Conservation (phyloP, 2,329 filamentous ascomycete genomes). For the Claviceps africana region DNA sequence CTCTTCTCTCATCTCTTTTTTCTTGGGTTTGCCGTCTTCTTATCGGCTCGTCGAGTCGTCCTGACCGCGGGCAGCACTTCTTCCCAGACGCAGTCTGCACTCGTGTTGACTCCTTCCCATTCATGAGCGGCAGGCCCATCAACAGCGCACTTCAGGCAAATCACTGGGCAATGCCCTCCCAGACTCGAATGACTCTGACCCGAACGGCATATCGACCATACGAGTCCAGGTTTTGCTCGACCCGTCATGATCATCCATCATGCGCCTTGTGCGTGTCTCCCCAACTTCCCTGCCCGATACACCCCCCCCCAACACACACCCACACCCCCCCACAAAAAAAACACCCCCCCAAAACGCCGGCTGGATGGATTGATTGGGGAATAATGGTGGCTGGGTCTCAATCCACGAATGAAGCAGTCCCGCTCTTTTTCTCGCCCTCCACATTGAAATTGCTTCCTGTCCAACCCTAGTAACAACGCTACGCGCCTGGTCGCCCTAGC, state of each 20-base stretch:
- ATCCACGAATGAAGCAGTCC: constrained; percentile 4
- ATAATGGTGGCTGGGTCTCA: constrained; percentile 9
- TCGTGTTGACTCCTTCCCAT: background rate
- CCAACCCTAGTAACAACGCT: constrained; percentile 9
- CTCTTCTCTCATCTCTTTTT: background rate
- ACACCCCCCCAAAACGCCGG: too few species aligned
- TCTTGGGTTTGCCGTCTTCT: background rate
- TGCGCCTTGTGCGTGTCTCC: background rate
- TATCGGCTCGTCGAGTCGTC: background rate
- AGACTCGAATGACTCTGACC: background rate
- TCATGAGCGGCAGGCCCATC: background rate
- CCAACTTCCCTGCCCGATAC: too few species aligned
- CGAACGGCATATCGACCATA: background rate
- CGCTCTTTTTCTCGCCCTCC: constrained; percentile 9
- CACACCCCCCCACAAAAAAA: too few species aligned
- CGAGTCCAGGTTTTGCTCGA: background rate
- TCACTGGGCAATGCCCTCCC: background rate
- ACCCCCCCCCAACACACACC: too few species aligned
- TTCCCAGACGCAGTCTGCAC: background rate
- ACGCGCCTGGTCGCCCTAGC: constrained; percentile 11
- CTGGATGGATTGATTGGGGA: background rate
- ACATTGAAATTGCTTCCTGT: constrained; percentile 13
- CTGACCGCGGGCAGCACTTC: too few species aligned
- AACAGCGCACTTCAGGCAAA: background rate
- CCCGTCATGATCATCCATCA: background rate